phyloP scores from a whole-genome alignment of 139 green algal species.

The Volvox reticuliferus region DNA sequence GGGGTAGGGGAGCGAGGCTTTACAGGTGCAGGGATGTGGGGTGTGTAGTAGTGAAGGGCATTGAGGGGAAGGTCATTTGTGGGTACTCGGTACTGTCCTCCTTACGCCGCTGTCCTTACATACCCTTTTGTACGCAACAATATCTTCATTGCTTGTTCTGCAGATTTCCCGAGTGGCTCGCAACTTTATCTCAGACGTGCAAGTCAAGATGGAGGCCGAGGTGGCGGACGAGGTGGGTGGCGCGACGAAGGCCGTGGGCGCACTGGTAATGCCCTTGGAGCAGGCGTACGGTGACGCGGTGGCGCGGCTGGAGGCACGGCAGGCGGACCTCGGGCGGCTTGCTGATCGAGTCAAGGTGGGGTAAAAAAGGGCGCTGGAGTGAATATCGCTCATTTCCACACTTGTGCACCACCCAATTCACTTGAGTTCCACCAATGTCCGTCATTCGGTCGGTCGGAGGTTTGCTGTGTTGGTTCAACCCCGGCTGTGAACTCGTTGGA shows the following conservation, averaged over 20 bases:
- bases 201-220: constrained; percentile 68
- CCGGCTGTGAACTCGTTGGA: too few relatives aligned
- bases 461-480: neutral
- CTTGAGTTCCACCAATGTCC: neutral
- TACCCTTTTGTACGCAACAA: too few relatives aligned
- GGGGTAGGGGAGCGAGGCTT: too few relatives aligned
- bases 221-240: constrained; percentile 26
- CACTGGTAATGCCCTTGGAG: constrained; percentile 46
- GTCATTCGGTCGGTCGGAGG: neutral
- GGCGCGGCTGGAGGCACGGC: constrained; percentile 43
- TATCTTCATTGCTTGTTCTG: neutral
- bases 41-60: too few relatives aligned
- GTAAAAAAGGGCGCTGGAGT: too few relatives aligned
- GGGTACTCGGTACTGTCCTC: too few relatives aligned
- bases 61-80: too few relatives aligned
- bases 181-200: constrained; percentile 67
- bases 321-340: constrained; percentile 2
- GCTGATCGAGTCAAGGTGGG: constrained; percentile 1
- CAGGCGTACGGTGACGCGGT: constrained; percentile 37
- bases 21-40: too few relatives aligned
- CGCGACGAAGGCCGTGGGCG: neutral
- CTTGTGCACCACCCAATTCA: too few relatives aligned
- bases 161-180: constrained; percentile 56
- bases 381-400: too few relatives aligned
- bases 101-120: too few relatives aligned